Base-by-base conservation (phyloP, 2,329 filamentous ascomycete species). In the Helminthosporium solani region DNA sequence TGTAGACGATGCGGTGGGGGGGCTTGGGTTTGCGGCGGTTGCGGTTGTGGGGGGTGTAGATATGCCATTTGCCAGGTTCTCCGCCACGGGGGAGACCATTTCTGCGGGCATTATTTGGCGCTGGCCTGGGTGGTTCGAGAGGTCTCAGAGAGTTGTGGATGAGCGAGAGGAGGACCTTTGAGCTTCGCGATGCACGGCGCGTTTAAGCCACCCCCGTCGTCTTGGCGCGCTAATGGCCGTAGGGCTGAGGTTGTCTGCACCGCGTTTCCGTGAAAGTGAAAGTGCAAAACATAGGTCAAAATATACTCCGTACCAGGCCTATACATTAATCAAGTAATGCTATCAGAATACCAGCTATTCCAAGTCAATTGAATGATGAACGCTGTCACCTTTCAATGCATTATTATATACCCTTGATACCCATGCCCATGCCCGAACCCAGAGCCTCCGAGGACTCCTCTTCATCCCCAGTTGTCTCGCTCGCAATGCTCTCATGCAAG, bases 401-500 rank as follows among this genome's bases (percentile, higher is more conserved):
- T 21, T 3, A 36, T 27, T 36, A 51, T 23, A 18, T 54, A n/a
- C 25, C 49, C 33, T 47, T 50, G 33, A 52, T 8, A 5, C 52
- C 50, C 12, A 57, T 25, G 9, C 23, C 23, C 6, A 25, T 9
- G 9, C 23, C 23, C 23, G 9, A 6, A 25, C 23, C 9, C 23
- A 6, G n/a, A n/a, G n/a, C 50, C 1, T 31, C 45, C 15, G 44
- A 43, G n/a, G 46, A 57, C 23, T 66, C 63, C n/a, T 64, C 68
- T 42, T 70, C 70, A 40, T 71, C 68, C 2, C 61, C 65, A n/a
- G 63, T 67, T 7, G 61, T 62, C 53, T 68, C 70, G 52, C 70
- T 72, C n/a, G 70, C 60, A 52, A 73, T 58, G 49, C 74, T 77
- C 52, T 73, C 73, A 56, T 74, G 73, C 42, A 76, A 53, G 53